A percentile compares a stretch with the other conserved stretches of the same genome.
Evolutionary conservation across 208 protist genomes (phyloP).

Genomic region (Trypanosoma platydactyli): DNA sequence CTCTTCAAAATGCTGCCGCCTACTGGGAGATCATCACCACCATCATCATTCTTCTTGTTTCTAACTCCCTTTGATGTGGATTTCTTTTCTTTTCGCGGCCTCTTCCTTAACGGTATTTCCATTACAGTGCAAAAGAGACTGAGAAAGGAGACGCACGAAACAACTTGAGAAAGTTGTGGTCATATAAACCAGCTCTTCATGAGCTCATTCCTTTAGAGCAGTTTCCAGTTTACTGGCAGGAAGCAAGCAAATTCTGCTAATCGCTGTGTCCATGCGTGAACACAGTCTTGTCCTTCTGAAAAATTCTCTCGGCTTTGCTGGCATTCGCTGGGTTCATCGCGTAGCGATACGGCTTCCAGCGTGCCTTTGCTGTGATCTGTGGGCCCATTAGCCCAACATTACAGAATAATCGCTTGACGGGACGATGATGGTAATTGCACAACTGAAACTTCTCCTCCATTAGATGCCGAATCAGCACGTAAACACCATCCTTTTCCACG

Average conservation of each 20-base stretch:
- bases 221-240: background rate
- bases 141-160: constrained; percentile 13
- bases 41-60: background rate
- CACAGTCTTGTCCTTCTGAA: constrained; percentile 81
- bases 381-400: constrained; percentile 90
- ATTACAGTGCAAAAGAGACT: background rate
- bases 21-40: background rate
- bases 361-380: constrained; percentile 71
- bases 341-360: constrained; percentile 88
- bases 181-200: background rate
- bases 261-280: constrained; percentile 79
- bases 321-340: constrained; percentile 75
- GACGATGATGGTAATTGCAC: constrained; percentile 88
- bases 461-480: constrained; percentile 79
- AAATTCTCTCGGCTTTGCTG: constrained; percentile 73
- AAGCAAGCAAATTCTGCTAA: constrained; percentile 30
- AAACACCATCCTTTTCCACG: constrained; percentile 87
- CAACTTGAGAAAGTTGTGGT: background rate
- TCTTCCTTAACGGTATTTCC: constrained; percentile 17
- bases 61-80: background rate
- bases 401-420: constrained; percentile 84
- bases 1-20: background rate
- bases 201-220: background rate
- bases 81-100: background rate
- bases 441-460: constrained; percentile 93